Evolutionary conservation across 345 rosid species (phyloP), one percentile per base, ranked within the genome.

Genomic region (Salix suchowensis): DNA sequence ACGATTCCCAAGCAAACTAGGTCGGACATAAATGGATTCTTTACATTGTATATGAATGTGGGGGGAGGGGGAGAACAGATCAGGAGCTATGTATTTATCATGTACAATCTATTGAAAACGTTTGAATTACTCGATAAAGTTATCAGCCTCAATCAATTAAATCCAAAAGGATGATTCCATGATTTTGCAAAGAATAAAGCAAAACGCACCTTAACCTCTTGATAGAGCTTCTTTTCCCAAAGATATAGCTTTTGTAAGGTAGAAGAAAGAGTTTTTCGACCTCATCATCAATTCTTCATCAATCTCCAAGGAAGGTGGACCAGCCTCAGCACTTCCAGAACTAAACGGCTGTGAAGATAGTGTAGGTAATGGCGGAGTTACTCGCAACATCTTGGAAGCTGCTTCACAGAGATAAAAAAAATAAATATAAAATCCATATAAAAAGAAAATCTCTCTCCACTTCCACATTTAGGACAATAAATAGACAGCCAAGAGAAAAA

Each of bases 201-300:
- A 64, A 12, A 78, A 19, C 73, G 71, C 88, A 94, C 99, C 97
- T 96, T 96, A 14, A 94, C 99, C 86, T 96, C 98, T 32, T 84
- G 82, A 70, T 84, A 90, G 71, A 94, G 90, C 81, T 96, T 96
- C 94, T 92, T 94, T 91, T 94, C 99, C 99, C 96, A 96, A 42
- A 94, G 91, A 82, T 84, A 76, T 11, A 96, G 87, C 81, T 92
- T 96, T 48, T 86, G 97, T 85, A 96, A 81, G 24, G 94, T 94
- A 18, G 99, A 89, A 36, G 99, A 94, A 75, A 96, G 97, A 76
- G n/a, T 90, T 91, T 70, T 88, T 87, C 0, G 93, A 86, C 75
- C 92, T 89, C 65, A 78, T 83, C 14, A 88, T 87, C 84, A 91
- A 75, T 71, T 96, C 97, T 83, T 94, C 97, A 72, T 87, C 89